Percentiles rank a stretch among this genome's conserved stretches.
Conservation (phyloP, 129 eudicot species). For the Arctium minus region DNA sequence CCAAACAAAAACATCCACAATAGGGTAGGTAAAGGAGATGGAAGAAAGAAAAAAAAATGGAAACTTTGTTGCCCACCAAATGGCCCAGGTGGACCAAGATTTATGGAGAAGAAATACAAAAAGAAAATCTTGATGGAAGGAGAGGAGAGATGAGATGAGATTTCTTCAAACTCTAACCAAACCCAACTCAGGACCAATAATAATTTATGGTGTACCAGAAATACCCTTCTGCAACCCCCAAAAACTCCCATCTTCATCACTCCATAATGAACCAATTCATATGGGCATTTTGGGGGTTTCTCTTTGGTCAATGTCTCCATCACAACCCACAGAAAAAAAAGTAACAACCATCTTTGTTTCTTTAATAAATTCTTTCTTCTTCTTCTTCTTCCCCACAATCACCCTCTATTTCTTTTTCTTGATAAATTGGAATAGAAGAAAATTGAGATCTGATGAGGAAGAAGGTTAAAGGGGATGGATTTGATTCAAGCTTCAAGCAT, state of each 20-base stretch:
- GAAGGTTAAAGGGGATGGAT: slow-evolving; percentile 43
- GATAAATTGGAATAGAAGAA: not conserved
- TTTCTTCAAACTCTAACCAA: slow-evolving; percentile 15
- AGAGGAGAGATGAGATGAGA: no score
- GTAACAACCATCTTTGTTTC: slow-evolving; percentile 18
- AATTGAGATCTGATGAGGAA: slow-evolving; percentile 38
- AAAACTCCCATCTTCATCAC: slow-evolving; percentile 57
- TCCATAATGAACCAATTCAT: slow-evolving; percentile 40
- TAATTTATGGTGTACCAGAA: slow-evolving; percentile 3
- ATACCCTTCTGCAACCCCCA: slow-evolving; percentile 51
- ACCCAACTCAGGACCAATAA: not conserved
- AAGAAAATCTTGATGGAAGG: not conserved
- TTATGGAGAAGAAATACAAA: slow-evolving; percentile 5
- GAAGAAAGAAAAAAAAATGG: not conserved
- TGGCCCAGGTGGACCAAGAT: slow-evolving; percentile 11
- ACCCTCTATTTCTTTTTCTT: slow-evolving; percentile 4
- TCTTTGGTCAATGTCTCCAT: slow-evolving; percentile 37
- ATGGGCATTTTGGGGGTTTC: slow-evolving; percentile 61
- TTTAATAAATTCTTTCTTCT: slow-evolving; percentile 1
- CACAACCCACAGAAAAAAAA: slow-evolving; percentile 37
- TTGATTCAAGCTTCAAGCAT: slow-evolving; percentile 39
- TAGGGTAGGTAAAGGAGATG: not conserved
- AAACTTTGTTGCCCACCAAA: not conserved
- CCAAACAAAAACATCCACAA: not conserved
- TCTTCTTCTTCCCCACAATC: slow-evolving; percentile 1